Percentiles rank a stretch among this genome's conserved stretches.
Conservation (phyloP, 306 rosid genomes). For the Carpinus fangiana region DNA sequence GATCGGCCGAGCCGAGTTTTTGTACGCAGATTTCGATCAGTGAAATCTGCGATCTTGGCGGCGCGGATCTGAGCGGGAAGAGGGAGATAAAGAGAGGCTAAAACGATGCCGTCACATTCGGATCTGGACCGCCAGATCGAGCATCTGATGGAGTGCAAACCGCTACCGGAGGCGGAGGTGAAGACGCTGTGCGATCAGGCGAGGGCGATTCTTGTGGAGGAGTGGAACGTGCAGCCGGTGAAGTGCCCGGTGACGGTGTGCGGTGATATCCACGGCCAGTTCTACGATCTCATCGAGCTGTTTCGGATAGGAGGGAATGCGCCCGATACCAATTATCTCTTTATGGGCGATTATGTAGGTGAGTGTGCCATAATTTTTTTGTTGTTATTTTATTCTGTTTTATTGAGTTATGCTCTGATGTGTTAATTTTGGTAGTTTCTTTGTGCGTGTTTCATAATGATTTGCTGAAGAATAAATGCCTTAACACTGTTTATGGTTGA, state of each 20-base stretch:
- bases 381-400: neutral
- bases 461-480: neutral
- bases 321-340: slow-evolving; percentile 92
- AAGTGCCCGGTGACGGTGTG: slow-evolving; percentile 98
- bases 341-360: slow-evolving; percentile 99
- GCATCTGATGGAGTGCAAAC: slow-evolving; percentile 96
- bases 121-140: slow-evolving; percentile 99
- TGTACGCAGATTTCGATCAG: slow-evolving; percentile 32
- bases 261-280: slow-evolving; percentile 96
- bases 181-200: slow-evolving; percentile 93
- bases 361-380: slow-evolving; percentile 18
- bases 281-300: slow-evolving; percentile 97
- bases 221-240: slow-evolving; percentile 98
- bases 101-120: slow-evolving; percentile 90
- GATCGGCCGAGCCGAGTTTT: slow-evolving; percentile 29
- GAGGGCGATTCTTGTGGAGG: slow-evolving; percentile 88
- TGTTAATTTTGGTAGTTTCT: neutral
- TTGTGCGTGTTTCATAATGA: neutral
- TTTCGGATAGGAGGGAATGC: slow-evolving; percentile 93
- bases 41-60: slow-evolving; percentile 15
- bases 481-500: neutral
- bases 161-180: slow-evolving; percentile 89
- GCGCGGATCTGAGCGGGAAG: slow-evolving; percentile 50
- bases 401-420: neutral
- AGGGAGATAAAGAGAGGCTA: neutral